Percentiles rank a stretch among this genome's conserved stretches.
phyloP scores from a whole-genome alignment of 441 rosid species.

The Capsella rubella region DNA sequence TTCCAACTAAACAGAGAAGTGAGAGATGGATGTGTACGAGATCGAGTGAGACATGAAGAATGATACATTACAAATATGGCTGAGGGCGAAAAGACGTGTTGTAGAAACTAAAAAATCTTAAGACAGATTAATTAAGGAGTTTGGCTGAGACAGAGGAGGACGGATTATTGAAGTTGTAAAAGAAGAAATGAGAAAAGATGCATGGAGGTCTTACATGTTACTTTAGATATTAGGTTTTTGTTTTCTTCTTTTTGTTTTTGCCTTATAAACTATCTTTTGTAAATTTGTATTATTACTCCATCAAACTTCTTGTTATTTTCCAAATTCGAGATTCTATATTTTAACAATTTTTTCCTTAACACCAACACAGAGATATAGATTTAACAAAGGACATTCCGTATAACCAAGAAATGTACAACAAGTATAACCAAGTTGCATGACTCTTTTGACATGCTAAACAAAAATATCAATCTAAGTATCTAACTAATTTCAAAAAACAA shows the following conservation, averaged over 20 bases:
- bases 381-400: constrained; percentile 7
- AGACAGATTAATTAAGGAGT: constrained; percentile 20
- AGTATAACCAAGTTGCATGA: constrained; percentile 25
- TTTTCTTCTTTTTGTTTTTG: neutral
- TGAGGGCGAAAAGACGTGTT: neutral
- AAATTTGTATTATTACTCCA: neutral
- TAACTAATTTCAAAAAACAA: neutral
- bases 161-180: neutral
- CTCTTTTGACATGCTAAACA: constrained; percentile 32
- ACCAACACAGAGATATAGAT: neutral
- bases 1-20: constrained; percentile 46
- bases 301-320: constrained; percentile 16
- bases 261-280: constrained; percentile 4
- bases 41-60: constrained; percentile 1
- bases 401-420: constrained; percentile 24
- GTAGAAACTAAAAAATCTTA: constrained; percentile 7
- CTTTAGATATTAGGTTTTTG: constrained; percentile 9
- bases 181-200: constrained; percentile 31
- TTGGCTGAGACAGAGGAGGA: constrained; percentile 10
- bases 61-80: constrained; percentile 15
- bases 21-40: constrained; percentile 1
- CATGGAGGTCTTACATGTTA: constrained; percentile 7
- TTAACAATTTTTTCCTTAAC: neutral
- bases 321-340: neutral
- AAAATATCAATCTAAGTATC: constrained; percentile 28